Percentiles rank a stretch among this genome's conserved stretches.
Conservation (phyloP, 2,329 filamentous ascomycete genomes). For the Ascomycota sp. region DNA sequence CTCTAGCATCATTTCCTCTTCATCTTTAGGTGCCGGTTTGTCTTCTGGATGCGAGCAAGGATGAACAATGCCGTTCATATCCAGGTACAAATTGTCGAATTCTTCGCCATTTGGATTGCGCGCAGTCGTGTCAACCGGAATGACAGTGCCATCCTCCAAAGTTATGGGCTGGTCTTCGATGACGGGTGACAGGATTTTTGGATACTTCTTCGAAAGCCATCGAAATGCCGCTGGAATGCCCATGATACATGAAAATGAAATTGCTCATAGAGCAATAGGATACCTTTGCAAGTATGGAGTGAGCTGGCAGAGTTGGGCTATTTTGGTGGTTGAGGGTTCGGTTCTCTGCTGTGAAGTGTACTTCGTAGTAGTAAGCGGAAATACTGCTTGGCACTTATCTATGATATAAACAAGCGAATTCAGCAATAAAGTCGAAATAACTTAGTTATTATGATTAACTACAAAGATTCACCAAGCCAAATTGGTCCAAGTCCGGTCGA, state of each 20-base stretch:
- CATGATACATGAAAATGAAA: conserved; percentile 25
- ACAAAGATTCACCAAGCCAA: too few species aligned
- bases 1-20: conserved; percentile 98
- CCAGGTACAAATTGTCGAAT: conserved; percentile 90
- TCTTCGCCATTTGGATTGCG: conserved; percentile 95
- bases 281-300: too few species aligned
- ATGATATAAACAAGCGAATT: too few species aligned
- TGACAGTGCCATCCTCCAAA: conserved; percentile 56
- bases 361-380: too few species aligned
- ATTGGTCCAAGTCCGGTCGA: too few species aligned
- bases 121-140: conserved; percentile 64
- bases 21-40: conserved; percentile 67
- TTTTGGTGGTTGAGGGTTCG: too few species aligned
- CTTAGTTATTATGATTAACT: too few species aligned
- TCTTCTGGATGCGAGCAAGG: conserved; percentile 96
- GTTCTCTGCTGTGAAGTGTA: too few species aligned
- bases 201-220: conserved; percentile 93
- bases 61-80: conserved; percentile 99
- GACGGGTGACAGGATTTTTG: conserved; percentile 85
- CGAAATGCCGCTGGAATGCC: conserved; percentile 87
- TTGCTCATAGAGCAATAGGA: too few species aligned
- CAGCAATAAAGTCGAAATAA: too few species aligned
- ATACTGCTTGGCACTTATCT: too few species aligned
- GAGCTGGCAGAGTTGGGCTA: too few species aligned
- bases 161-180: conserved; percentile 64